These are phyloP conservation scores for Ricinus communis DNA, from an alignment of 345 rosid species.

Conservation along the genomic window DNA sequence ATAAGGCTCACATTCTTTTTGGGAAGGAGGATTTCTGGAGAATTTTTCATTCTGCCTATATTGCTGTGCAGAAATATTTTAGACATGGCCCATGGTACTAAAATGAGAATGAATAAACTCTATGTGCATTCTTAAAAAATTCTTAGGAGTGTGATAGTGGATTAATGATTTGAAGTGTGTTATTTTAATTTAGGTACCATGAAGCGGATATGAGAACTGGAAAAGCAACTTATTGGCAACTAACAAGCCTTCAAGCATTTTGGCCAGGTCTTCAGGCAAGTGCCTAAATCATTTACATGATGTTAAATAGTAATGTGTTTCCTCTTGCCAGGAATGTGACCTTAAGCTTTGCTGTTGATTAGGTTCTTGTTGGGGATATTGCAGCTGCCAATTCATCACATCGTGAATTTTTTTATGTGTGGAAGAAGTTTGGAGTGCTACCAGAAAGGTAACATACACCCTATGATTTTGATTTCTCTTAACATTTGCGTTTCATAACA, in stretches of 20 bases:
- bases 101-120: constrained; percentile 6
- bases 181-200: constrained; percentile 66
- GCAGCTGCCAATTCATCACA: constrained; percentile 89
- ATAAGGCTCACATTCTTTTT: constrained; percentile 87
- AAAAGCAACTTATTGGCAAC: constrained; percentile 96
- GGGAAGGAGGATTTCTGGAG: constrained; percentile 97
- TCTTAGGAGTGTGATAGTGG: constrained; percentile 2
- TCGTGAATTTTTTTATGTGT: constrained; percentile 77
- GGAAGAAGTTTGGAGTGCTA: constrained; percentile 87
- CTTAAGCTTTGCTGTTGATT: constrained; percentile 27
- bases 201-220: constrained; percentile 98
- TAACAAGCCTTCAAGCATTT: constrained; percentile 98
- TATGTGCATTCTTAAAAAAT: too few relatives aligned
- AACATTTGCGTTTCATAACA: not conserved
- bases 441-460: constrained; percentile 67
- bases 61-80: constrained; percentile 88
- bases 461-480: not conserved
- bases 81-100: constrained; percentile 92
- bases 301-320: not conserved
- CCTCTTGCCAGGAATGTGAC: constrained; percentile 23
- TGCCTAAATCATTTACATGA: constrained; percentile 16
- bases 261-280: constrained; percentile 98
- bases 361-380: constrained; percentile 96
- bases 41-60: constrained; percentile 93
- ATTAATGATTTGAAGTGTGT: constrained; percentile 10